These are phyloP conservation scores for Margaritispora aquatica DNA, from an alignment of 495 filamentous ascomycete genomes.

Conservation along the genomic window DNA sequence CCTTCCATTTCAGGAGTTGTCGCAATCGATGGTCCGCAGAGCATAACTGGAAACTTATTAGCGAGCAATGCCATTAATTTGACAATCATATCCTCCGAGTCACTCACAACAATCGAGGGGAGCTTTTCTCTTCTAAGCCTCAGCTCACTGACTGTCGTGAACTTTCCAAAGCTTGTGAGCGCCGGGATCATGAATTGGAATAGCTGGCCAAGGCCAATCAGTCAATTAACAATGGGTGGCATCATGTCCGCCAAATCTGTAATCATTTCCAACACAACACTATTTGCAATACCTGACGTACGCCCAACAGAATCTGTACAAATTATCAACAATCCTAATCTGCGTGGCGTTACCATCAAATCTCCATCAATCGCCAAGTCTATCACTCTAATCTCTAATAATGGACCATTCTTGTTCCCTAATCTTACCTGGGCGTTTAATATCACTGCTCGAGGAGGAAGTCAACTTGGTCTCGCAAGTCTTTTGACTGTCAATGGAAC, in stretches of 20 bases:
- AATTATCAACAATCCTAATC: neutral
- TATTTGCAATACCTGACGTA: neutral
- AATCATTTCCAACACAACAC: neutral
- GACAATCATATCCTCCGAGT: conserved; percentile 43
- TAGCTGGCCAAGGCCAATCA: conserved; percentile 48
- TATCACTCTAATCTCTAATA: neutral
- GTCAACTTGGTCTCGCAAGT: conserved; percentile 65
- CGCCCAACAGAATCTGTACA: neutral
- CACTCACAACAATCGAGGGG: conserved; percentile 46
- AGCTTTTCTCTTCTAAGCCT: conserved; percentile 61
- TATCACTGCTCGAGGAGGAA: conserved; percentile 84
- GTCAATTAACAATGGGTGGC: neutral
- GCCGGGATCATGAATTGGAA: conserved; percentile 63
- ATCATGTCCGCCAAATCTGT: neutral
- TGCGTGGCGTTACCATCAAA: neutral
- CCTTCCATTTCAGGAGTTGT: conserved; percentile 42
- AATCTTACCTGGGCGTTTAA: conserved; percentile 71
- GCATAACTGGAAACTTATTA: conserved; percentile 64
- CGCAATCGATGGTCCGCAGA: conserved; percentile 46
- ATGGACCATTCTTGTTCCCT: conserved; percentile 45
- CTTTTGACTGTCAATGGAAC: conserved; percentile 69
- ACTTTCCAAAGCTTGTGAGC: conserved; percentile 51
- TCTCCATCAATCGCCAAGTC: neutral
- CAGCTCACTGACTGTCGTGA: no score
- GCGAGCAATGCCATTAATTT: conserved; percentile 52